Base-by-base conservation (phyloP, 2,329 filamentous ascomycete species). In the Thelonectria discophora region DNA sequence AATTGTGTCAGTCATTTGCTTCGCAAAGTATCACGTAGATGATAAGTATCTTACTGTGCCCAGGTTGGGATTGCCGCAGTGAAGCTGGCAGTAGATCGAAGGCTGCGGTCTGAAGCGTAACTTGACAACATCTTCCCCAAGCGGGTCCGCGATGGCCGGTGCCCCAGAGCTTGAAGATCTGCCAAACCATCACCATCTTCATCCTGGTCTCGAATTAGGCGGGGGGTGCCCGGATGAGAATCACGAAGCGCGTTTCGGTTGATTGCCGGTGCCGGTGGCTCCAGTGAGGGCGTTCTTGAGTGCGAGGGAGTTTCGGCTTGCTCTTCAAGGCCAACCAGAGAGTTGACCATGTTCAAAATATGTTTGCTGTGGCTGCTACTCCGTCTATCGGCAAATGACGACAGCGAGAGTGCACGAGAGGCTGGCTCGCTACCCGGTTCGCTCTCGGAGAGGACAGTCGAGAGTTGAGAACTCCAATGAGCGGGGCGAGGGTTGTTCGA, bases 151-250 rank as follows among this genome's bases (percentile, higher is more conserved):
- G 87, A 89, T 11, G 85, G 80, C 20, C 84, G 81, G 50, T 81
- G 78, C 17, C 81, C 79, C 21, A 86, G 76, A 20, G 82, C 77
- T 37, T 86, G 80, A 50, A 90, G 77, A 60, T 89, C 87, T 5
- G 85, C 84, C 21, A 90, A 78, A 2, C 86, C 86, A 69, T 90
- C 88, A 4, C 87, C 86, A 65, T 89, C 79, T 71, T 90, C 88
- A 65, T 90, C 87, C 60, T 85, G 81, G 63, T 89, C 82, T 18
- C 82, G 81, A 42, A 89, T 78, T 30, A 83, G 77, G 45, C 80
- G 81, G 8, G 73, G 65, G 24, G 77, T 77, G 67, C 79, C 66
- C 65, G 78, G 66, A 27, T 70, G 65, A 45, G 72, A 62, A 57
- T 76, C 74, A 61, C 78, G 74, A 64, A 74, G 62, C 56, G 75